These are phyloP conservation scores for Silene vulgaris DNA, from an alignment of 179 eudicot species.

Conservation along the genomic window DNA sequence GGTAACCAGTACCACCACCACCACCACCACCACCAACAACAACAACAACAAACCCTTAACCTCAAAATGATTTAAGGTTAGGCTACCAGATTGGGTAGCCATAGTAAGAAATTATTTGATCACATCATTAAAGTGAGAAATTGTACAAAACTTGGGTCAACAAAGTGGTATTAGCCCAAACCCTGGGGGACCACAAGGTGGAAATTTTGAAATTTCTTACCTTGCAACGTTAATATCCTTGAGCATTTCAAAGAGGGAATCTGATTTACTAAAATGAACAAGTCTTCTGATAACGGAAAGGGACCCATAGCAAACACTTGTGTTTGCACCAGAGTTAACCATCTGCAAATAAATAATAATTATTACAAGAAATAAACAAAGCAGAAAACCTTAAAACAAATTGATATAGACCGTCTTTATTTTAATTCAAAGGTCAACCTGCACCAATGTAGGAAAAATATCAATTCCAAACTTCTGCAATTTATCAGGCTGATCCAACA, in stretches of 20 bases:
- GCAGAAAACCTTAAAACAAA: conserved; percentile 12
- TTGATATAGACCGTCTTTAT: not conserved
- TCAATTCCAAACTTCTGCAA: conserved; percentile 67
- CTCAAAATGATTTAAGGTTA: not conserved
- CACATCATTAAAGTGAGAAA: not conserved
- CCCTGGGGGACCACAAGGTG: not conserved
- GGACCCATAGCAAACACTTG: conserved; percentile 67
- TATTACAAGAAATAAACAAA: conserved; percentile 18
- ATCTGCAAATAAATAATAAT: conserved; percentile 44
- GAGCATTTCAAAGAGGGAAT: conserved; percentile 56
- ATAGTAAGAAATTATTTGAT: not conserved
- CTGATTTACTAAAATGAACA: conserved; percentile 58
- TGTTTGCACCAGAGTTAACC: conserved; percentile 72
- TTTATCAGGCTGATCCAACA: conserved; percentile 50
- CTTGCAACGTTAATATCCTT: conserved; percentile 65
- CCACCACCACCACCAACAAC: no score
- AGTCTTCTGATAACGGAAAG: conserved; percentile 70
- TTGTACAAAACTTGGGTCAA: not conserved
- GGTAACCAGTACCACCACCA: no score
- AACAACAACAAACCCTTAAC: not conserved
- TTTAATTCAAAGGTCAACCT: conserved; percentile 41
- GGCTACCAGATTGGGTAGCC: not conserved
- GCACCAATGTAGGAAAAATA: conserved; percentile 57
- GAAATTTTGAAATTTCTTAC: conserved; percentile 33
- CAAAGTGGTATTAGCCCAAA: not conserved